A percentile compares a stretch with the other conserved stretches of the same genome.
Evolutionary conservation across 805 yeast species (phyloP).

Genomic region (Yarrowia keelungensis): DNA sequence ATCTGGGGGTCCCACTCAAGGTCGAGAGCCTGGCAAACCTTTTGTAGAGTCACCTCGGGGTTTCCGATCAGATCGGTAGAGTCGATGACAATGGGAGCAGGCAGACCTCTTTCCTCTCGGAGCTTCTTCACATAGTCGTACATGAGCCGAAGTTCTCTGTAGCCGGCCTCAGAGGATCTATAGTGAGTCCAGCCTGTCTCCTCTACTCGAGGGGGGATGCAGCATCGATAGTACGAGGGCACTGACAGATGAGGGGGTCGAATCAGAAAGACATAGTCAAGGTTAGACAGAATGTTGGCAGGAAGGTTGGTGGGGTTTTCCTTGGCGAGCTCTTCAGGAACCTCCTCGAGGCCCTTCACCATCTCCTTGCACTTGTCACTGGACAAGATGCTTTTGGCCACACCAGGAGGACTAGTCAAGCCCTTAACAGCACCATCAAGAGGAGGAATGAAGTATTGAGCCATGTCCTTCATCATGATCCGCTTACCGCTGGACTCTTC

Average conservation of each 20-base stretch:
- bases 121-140: conserved; percentile 42
- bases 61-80: conserved; percentile 42
- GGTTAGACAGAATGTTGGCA: conserved; percentile 39
- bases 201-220: conserved; percentile 45
- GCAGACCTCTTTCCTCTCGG: conserved; percentile 23
- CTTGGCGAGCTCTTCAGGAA: not conserved
- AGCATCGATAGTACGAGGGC: conserved; percentile 45
- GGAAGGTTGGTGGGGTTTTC: conserved; percentile 45
- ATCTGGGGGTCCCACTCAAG: conserved; percentile 42
- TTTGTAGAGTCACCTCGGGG: conserved; percentile 43
- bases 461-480: conserved; percentile 46
- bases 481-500: conserved; percentile 38
- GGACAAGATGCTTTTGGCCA: conserved; percentile 15
- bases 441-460: conserved; percentile 46
- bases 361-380: conserved; percentile 12
- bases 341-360: conserved; percentile 25
- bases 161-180: conserved; percentile 44
- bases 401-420: conserved; percentile 8
- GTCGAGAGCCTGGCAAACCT: conserved; percentile 42
- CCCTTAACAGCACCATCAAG: conserved; percentile 13
- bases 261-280: conserved; percentile 43
- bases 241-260: conserved; percentile 45
- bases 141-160: conserved; percentile 43
- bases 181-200: conserved; percentile 45
- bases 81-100: conserved; percentile 43